Evolutionary conservation across 257 asterid genomes (phyloP), one percentile per base, ranked within the genome.

Genomic region (Penstemon eatonii): DNA sequence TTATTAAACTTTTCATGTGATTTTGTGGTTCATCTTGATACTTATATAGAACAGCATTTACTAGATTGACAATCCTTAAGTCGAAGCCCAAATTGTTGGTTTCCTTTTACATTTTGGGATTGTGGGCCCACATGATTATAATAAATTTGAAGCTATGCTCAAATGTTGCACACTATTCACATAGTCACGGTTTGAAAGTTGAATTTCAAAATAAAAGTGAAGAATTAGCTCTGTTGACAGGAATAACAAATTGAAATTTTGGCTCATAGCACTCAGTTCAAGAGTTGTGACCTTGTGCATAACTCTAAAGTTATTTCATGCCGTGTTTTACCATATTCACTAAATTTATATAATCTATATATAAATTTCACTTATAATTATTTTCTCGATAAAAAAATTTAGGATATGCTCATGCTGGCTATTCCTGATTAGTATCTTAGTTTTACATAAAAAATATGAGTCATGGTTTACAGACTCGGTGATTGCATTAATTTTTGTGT

Each of bases 21-120:
- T 54, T 66, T 39, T 40, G 5, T 73, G 73, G 45, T 52, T 50
- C 63, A 58, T 36, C 38, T 6, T 58, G 69, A 68, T 62, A 68
- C 15, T 68, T 54, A 43, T 49, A 9, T 33, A 5, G 42, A 42
- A 50, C 55, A 9, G 44, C 38, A 51, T 44, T n/a, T 58, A 7
- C 5, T 41, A 51, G 42, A 50, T 66, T 66, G 54, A 49, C 43
- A 55, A 50, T 53, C n/a, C 55, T 36, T 13, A 52, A 47, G 52
- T 19, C 4, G 52, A 6, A 10, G 15, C 11, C 54, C 54, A 49
- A 1, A 1, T 56, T 64, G 13, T 18, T 54, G 59, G 46, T 49
- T 47, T 41, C 38, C 3, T 50, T 42, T 60, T 41, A 62, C 56
- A 67, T 63, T 58, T 56, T 37, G 42, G 12, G 44, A 36, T 5